Conservation (phyloP, 305 asterid species). For the Solanum hybrid region DNA sequence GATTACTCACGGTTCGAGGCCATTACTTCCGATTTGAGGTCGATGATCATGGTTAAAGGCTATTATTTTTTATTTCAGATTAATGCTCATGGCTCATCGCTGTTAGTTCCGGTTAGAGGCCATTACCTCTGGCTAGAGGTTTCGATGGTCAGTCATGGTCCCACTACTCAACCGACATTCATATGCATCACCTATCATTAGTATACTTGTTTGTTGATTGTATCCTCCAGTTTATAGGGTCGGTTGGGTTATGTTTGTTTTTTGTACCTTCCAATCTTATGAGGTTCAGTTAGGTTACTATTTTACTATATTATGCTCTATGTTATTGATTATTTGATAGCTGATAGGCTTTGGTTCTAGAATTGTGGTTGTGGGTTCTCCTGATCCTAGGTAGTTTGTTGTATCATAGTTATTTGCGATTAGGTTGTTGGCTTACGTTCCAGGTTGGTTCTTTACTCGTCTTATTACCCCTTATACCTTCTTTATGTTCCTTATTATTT, state of each 20-base stretch:
- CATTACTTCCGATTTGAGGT: neutral
- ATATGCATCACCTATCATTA: neutral
- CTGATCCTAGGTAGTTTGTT: neutral
- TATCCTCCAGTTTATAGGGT: neutral
- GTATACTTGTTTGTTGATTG: neutral
- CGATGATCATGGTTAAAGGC: neutral
- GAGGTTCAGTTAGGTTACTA: neutral
- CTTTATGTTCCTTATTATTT: neutral
- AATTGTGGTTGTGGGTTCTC: neutral
- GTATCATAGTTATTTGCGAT: neutral
- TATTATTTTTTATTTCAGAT: too few relatives aligned
- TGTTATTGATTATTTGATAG: neutral
- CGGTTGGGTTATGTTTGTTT: neutral
- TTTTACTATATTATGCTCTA: neutral
- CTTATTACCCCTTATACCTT: neutral
- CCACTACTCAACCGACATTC: neutral
- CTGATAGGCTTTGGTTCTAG: neutral
- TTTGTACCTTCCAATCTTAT: neutral
- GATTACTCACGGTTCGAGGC: neutral
- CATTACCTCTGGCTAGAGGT: neutral
- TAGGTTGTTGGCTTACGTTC: neutral
- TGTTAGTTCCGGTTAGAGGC: neutral
- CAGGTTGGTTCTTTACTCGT: neutral
- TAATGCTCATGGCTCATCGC: neutral
- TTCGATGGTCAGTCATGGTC: neutral